Percentiles rank a stretch among this genome's conserved stretches.
These are phyloP conservation scores for Myrica gale DNA, from an alignment of 306 rosid species.

Conservation along the genomic window DNA sequence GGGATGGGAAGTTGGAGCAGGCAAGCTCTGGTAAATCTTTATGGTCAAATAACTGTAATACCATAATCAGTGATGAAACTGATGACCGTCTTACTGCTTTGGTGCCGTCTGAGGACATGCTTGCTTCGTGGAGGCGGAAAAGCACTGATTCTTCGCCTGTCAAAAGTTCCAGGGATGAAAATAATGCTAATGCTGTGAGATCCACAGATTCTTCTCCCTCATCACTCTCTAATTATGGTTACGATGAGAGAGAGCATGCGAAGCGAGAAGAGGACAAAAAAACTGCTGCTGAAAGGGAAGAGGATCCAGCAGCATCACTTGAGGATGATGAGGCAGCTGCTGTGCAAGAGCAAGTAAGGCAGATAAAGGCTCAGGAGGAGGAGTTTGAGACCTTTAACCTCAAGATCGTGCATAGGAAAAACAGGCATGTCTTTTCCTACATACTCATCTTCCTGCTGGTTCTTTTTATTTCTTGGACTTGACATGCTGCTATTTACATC, in stretches of 20 bases:
- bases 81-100: constrained; percentile 56
- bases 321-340: constrained; percentile 99
- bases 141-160: constrained; percentile 77
- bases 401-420: constrained; percentile 95
- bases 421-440: constrained; percentile 62
- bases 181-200: constrained; percentile 51
- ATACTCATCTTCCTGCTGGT: not conserved
- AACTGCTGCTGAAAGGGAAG: constrained; percentile 58
- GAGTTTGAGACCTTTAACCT: constrained; percentile 97
- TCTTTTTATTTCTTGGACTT: not conserved
- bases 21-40: constrained; percentile 57
- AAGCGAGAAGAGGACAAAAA: constrained; percentile 75
- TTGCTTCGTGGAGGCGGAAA: constrained; percentile 65
- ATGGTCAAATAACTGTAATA: constrained; percentile 59
- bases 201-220: constrained; percentile 74
- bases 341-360: constrained; percentile 98
- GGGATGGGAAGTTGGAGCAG: constrained; percentile 54
- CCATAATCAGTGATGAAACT: constrained; percentile 44
- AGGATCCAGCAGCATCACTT: constrained; percentile 66
- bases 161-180: constrained; percentile 70
- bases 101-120: constrained; percentile 60
- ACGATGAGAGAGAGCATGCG: constrained; percentile 65
- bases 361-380: constrained; percentile 93
- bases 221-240: constrained; percentile 73
- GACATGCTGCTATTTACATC: constrained; percentile 18